Evolutionary conservation across 2,329 filamentous ascomycete genomes (phyloP), one percentile per base, ranked within the genome.

Genomic region (Parastagonospora nodorum): DNA sequence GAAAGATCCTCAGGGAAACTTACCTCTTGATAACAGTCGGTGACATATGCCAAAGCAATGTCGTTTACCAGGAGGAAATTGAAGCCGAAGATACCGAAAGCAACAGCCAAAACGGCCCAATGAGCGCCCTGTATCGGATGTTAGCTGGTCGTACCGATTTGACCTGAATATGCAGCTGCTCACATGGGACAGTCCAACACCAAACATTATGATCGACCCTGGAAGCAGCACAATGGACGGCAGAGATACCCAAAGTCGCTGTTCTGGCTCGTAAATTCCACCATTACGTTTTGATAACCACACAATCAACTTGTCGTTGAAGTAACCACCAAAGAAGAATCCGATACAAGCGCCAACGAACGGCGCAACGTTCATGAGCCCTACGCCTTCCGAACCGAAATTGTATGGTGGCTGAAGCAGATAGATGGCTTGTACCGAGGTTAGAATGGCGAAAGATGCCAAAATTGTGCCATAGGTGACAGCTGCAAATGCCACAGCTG

Each of bases 261-360:
- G 76, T 50, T 80, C 77, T 0, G 77, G 78, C 40, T 80, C 77
- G 45, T 73, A 76, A 5, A 77, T 67, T 1, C 77, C 77, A 1
- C 61, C 58, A 40, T 76, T 76, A 8, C 72, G 58, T 24, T 63
- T 66, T 0, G 76, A 64, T 2, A 77, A 53, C 1, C 40, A 67
- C 1, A 78, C 15, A 31, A 75, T 74, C 3, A 14, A 45, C 29
- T 41, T 45, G 36, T 60, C 57, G 19, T 41, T 58, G 36, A 60
- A 44, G 68, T 53, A 7, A 73, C 12, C n/a, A 64, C 59, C 49
- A 4, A 45, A 31, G 33, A 54, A 29, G 24, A 51, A 10, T 2
- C 69, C 75, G 2, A 78, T 32, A 2, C 68, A 66, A 10, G 61
- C 63, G 0, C 77, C 77, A 35, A 79, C 71, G 45, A 81, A 74